A percentile compares a stretch with the other conserved stretches of the same genome.
Evolutionary conservation across 345 rosid species (phyloP).

Genomic region (Corymbia maculata): DNA sequence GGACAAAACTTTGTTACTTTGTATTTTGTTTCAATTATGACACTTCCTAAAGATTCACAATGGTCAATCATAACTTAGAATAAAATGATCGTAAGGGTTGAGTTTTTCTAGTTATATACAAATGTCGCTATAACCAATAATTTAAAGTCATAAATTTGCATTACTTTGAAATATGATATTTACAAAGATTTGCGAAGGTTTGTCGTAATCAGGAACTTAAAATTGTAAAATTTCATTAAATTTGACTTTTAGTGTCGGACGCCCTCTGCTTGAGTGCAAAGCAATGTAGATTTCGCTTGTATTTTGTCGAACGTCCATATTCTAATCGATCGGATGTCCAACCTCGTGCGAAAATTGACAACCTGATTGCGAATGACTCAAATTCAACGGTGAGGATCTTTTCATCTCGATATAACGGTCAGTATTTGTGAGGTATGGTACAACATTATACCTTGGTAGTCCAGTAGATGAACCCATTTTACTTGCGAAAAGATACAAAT

Average conservation of each 20-base stretch:
- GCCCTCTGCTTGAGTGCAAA: background rate
- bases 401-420: background rate
- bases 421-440: background rate
- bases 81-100: background rate
- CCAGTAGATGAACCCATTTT: background rate
- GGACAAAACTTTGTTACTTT: background rate
- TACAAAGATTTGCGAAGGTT: background rate
- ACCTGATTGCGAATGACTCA: fast-evolving
- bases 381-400: background rate
- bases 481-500: background rate
- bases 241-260: background rate
- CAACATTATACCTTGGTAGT: background rate
- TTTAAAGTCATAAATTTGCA: background rate
- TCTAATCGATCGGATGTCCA: background rate
- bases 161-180: background rate
- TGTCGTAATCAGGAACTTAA: background rate
- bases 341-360: background rate
- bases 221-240: background rate
- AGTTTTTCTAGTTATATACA: background rate
- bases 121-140: background rate
- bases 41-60: background rate
- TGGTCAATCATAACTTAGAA: background rate
- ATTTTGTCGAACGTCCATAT: background rate
- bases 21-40: background rate
- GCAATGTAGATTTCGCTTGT: background rate